Evolutionary conservation across 495 filamentous ascomycete species (phyloP).

Genomic region (Amniculicola lignicola): DNA sequence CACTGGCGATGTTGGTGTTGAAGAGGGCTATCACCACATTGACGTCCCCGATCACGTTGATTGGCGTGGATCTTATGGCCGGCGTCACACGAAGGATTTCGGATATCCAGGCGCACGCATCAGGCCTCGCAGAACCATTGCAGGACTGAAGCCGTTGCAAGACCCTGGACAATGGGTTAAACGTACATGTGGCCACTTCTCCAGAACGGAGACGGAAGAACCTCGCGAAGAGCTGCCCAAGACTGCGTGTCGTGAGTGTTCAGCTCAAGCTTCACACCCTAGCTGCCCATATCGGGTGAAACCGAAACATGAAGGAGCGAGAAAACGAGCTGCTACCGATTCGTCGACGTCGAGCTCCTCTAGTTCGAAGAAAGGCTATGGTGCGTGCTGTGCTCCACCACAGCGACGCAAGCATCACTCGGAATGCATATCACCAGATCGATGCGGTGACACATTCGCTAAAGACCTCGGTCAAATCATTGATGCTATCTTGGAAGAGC

Average conservation of each 20-base stretch:
- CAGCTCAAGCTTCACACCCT: background rate
- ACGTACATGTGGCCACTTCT: constrained; percentile 27
- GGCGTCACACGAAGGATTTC: constrained; percentile 27
- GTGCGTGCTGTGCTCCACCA: background rate
- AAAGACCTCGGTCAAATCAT: constrained; percentile 31
- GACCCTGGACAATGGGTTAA: constrained; percentile 22
- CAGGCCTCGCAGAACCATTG: constrained; percentile 6
- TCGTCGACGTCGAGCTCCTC: constrained; percentile 10
- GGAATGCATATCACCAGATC: constrained; percentile 16
- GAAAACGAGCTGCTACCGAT: constrained; percentile 10
- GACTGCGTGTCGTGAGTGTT: constrained; percentile 14
- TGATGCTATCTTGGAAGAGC: constrained; percentile 34
- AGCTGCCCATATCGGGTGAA: background rate
- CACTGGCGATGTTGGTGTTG: background rate
- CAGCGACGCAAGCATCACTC: constrained; percentile 20
- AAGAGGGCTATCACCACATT: constrained; percentile 8
- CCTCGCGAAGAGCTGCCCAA: constrained; percentile 3
- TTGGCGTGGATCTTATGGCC: constrained; percentile 15
- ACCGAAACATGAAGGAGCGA: background rate
- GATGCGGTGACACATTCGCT: constrained; percentile 30
- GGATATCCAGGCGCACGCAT: constrained; percentile 30
- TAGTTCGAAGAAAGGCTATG: background rate
- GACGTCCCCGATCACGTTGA: constrained; percentile 18
- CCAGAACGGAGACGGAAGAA: constrained; percentile 1
- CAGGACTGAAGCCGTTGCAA: background rate